Evolutionary conservation across 208 protist genomes (phyloP).

Genomic region (Herpetomonas samuelpessoai): DNA sequence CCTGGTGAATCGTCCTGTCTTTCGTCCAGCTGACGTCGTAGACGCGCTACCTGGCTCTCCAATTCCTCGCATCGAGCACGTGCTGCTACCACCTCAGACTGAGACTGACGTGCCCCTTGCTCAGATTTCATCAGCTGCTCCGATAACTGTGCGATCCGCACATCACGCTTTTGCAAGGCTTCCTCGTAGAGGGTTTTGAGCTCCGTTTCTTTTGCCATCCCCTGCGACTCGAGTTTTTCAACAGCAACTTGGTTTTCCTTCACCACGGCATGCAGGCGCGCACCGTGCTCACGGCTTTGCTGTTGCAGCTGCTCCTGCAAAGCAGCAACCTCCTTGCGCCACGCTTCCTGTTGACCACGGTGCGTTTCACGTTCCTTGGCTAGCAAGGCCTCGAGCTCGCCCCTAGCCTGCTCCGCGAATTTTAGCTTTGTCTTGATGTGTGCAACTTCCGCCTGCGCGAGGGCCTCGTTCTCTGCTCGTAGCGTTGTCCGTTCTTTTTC

Average conservation of each 20-base stretch:
- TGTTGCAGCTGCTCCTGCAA: constrained; percentile 23
- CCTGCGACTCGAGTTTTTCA: neutral
- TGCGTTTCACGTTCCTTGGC: neutral
- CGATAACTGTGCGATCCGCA: constrained; percentile 51
- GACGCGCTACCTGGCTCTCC: no score
- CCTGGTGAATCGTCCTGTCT: no score
- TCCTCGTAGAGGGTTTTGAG: constrained; percentile 33
- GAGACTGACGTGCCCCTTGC: neutral
- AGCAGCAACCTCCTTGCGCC: constrained; percentile 11
- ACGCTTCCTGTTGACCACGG: neutral
- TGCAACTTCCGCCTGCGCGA: neutral
- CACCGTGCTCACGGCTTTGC: constrained; percentile 20
- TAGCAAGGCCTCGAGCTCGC: neutral
- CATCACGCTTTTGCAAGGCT: constrained; percentile 47
- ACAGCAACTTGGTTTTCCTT: constrained; percentile 14
- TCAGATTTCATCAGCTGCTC: constrained; percentile 34
- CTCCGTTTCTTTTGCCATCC: constrained; percentile 34
- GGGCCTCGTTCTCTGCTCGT: neutral
- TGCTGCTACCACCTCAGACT: neutral
- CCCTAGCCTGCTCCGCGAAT: neutral
- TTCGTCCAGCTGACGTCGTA: no score
- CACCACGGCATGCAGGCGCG: constrained; percentile 15
- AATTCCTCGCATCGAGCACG: neutral
- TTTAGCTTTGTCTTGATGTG: neutral
- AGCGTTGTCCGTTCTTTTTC: neutral